phyloP scores from a whole-genome alignment of 108 stramenopile genomes.

The Chaetoceros tenuissimus region DNA sequence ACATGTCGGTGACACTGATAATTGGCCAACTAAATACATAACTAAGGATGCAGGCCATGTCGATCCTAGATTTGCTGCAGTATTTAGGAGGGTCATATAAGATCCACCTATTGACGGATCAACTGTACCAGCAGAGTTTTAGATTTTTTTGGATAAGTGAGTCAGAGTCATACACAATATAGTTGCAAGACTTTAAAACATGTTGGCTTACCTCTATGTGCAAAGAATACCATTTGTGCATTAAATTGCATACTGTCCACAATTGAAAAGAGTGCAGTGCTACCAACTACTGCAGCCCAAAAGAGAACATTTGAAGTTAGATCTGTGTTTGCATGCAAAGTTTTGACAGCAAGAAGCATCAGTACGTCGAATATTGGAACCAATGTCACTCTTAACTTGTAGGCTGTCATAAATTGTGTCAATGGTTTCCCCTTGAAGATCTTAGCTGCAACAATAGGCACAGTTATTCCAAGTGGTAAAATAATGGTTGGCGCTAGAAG shows the following conservation, averaged over 20 bases:
- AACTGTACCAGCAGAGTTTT: no score
- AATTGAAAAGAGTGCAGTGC: constrained; percentile 84
- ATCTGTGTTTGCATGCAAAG: constrained; percentile 10
- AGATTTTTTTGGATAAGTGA: no score
- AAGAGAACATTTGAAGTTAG: constrained; percentile 26
- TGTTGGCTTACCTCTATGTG: no score
- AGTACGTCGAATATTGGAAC: constrained; percentile 69
- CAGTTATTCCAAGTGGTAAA: constrained; percentile 78
- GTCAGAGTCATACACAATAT: no score
- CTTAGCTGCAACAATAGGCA: constrained; percentile 64
- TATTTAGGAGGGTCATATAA: constrained; percentile 99
- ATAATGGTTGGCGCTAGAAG: constrained; percentile 77
- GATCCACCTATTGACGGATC: constrained; percentile 98
- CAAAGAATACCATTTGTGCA: constrained; percentile 98
- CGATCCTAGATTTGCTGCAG: constrained; percentile 89
- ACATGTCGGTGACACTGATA: constrained; percentile 39
- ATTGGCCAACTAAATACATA: constrained; percentile 69
- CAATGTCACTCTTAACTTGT: constrained; percentile 72
- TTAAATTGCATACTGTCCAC: constrained; percentile 89
- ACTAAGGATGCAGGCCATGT: constrained; percentile 85
- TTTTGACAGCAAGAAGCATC: constrained; percentile 46
- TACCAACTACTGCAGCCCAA: constrained; percentile 59
- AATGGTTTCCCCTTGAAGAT: constrained; percentile 70
- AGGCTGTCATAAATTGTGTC: constrained; percentile 75
- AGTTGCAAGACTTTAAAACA: no score